These are phyloP conservation scores for Grifola frondosa DNA, from an alignment of 1,284 basidiomycete species.

Conservation along the genomic window DNA sequence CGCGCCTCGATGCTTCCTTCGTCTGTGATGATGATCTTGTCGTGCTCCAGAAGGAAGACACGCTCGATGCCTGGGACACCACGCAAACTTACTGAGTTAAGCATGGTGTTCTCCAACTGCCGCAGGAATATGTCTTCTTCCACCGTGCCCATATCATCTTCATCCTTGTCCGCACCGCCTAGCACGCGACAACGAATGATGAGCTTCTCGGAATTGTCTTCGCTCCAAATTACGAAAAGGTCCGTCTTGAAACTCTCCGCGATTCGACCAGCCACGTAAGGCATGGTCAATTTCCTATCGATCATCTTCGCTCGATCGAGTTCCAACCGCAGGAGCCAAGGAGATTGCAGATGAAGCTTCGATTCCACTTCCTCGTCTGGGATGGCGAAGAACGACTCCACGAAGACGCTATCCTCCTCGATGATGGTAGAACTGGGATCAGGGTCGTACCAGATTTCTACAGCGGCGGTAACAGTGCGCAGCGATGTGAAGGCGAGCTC, in stretches of 20 bases:
- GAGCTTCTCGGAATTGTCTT: constrained; percentile 98
- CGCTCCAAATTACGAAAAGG: constrained; percentile 97
- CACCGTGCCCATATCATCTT: constrained; percentile 70
- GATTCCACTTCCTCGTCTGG: constrained; percentile 95
- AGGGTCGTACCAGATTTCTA: constrained; percentile 99
- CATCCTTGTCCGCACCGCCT: constrained; percentile 88
- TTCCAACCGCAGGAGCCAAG: constrained; percentile 96
- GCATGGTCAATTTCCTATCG: constrained; percentile 95
- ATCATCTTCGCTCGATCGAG: constrained; percentile 98
- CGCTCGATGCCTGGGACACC: constrained; percentile 91
- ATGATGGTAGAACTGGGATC: constrained; percentile 92
- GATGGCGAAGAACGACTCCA: constrained; percentile 99
- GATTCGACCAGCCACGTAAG: constrained; percentile 92
- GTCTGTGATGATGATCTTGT: constrained; percentile 70
- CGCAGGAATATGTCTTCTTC: constrained; percentile 98
- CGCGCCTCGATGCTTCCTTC: constrained; percentile 65
- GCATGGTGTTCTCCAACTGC: constrained; percentile 94
- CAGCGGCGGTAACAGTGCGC: constrained; percentile 91
- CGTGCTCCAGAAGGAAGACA: constrained; percentile 91
- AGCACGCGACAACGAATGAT: constrained; percentile 96
- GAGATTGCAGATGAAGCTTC: constrained; percentile 90
- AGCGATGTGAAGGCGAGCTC: constrained; percentile 94
- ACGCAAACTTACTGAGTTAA: constrained; percentile 93
- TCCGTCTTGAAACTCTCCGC: constrained; percentile 95
- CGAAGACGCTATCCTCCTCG: constrained; percentile 94